Evolutionary conservation across 176 grass and related monocot species (phyloP), one percentile per base, ranked within the genome.

Genomic region (Cymbopogon citratus): DNA sequence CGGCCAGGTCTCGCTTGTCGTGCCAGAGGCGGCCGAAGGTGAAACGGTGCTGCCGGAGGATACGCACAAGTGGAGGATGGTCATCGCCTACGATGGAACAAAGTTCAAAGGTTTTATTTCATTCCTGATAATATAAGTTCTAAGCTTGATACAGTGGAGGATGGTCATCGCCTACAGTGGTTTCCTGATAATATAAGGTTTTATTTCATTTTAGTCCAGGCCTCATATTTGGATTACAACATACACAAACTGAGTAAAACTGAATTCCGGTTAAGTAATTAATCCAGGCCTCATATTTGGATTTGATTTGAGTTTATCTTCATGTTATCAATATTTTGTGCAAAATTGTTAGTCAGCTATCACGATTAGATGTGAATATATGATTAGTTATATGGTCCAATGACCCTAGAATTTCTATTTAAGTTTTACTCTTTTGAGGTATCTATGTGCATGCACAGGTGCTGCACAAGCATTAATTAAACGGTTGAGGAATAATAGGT

Each of bases 111-210:
- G 92, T 98, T 76, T 16, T 48, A 67, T 33, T 45, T 36, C 29
- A 77, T 66, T 29, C 52, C 28, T 60, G 56, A 12, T 59, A 59
- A 12, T 59, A 59, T 57, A 57, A 9, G 2, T n/a, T 56, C 51
- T n/a, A 21, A 19, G 7, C 21, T n/a, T 56, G 1, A 56, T 56
- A n/a, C n/a, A 84, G 75, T 98, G 95, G 95, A 81, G 92, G 44
- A 91, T 98, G 84, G 88, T 98, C 76, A 89, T 98, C 68, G 69
- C 95, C 41, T 94, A 98, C 62, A 92, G 94, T 61, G 95, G 95
- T n/a, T n/a, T n/a, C n/a, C n/a, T n/a, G n/a, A n/a, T n/a, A 26
- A 92, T 86, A 66, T 94, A 89, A 94, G 95, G 92, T 98, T 76
- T 16, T 48, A 67, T 33, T 45, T 36, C 29, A 77, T 66, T 29